Base-by-base conservation (phyloP, 2,329 filamentous ascomycete species). In the Hansfordia pulvinata region DNA sequence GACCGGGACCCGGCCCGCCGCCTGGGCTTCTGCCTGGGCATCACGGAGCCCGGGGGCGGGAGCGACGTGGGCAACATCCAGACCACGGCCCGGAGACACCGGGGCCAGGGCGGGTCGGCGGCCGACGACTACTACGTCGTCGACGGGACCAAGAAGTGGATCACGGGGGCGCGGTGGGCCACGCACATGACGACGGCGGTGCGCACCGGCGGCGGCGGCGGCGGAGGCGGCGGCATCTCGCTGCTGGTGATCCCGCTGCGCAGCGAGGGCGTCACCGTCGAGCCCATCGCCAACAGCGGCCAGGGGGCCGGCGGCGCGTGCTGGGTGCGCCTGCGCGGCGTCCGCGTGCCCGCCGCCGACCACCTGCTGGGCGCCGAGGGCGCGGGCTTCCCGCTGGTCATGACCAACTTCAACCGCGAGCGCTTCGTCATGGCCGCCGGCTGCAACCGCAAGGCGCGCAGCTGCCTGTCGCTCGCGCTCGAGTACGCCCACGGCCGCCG, bases 81-180 rank as follows among this genome's bases (percentile, higher is more conserved):
- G 30, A 76, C 71, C 8, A 73, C 63, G 0, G 73, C 72, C 1
- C 46, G 46, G 22, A 51, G 49, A 11, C n/a, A n/a, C n/a, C n/a
- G n/a, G n/a, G n/a, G n/a, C n/a, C n/a, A n/a, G n/a, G n/a, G n/a
- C n/a, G n/a, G n/a, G n/a, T 35, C 12, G n/a, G 28, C 25, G 9
- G 50, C 61, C 20, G 61, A 58, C 2, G 50, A 58, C 21, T 42
- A 55, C 29, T 77, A 74, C 38, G 40, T 73, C 25, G 68, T 76
- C 6, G 73, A 69, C 28, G 72, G 71, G 2, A 60, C 60, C 19
- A 76, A 77, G 53, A 73, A 74, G 42, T 73, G 69, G 68, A 77
- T 77, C 36, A 76, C 73, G 2, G 69, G 69, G 19, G 65, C 57
- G 17, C 59, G 64, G 7, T 72, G 61, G 58, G 67, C 71, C n/a